Evolutionary conservation across 129 eudicot species (phyloP), one percentile per base, ranked within the genome.

Genomic region (Calendula officinalis): DNA sequence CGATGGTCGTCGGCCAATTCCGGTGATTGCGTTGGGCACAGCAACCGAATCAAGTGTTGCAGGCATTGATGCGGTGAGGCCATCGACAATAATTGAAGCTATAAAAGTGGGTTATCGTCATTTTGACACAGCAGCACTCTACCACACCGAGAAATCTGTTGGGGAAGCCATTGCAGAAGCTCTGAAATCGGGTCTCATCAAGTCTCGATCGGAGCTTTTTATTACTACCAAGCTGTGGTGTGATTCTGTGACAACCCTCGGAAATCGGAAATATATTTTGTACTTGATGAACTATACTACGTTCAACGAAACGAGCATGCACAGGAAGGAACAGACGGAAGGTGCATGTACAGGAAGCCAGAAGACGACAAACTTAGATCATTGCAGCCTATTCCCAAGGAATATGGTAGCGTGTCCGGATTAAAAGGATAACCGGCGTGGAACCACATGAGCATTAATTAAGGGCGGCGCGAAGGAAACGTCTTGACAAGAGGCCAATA

Each of bases 41-140:
- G 65, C 56, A 4, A 4, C 82, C 1, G 37, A 46, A 9, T 51
- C 66, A 3, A 43, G 57, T 56, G 72, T 30, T 9, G 70, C 48
- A 5, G 16, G 3, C 1, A 68, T 52, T 36, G 67, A 42, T 1
- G 51, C 12, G 52, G 67, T 61, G 39, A 9, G 70, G 4, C 74
- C 70, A 46, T 55, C 70, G 3, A 80, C 76, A 44, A 33, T 76
- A 15, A 6, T 81, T 2, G 82, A 81, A 63, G 82, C 86, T 57
- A 76, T 81, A 14, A 72, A 68, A 43, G 47, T 42, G 8, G 86
- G 86, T 5, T 81, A 81, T 55, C 78, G 82, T 56, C 85, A 80
- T 62, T 76, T 80, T 45, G 85, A 80, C 68, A 80, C 85, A 8
- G 85, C 86, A 4, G 75, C 79, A 8, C 7, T 64, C 36, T 81